Conservation (phyloP, 225 moss, liverwort and hornwort species). For the Pseudoscleropodium purum region DNA sequence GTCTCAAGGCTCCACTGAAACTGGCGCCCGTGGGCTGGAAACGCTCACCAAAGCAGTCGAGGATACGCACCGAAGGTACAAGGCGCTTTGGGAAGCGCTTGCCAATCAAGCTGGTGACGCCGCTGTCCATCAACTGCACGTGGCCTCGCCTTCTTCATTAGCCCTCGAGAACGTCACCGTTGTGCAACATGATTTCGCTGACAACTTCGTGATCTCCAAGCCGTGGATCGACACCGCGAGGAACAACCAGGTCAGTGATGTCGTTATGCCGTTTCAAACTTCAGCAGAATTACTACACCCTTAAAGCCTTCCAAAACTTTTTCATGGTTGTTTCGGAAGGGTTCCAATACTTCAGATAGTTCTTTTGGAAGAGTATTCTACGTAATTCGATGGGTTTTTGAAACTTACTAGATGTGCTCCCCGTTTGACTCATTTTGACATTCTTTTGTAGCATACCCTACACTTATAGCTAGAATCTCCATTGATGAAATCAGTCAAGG, state of each 20-base stretch:
- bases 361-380: neutral
- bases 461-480: too few relatives aligned
- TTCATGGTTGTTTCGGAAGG: neutral
- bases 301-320: too few relatives aligned
- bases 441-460: neutral
- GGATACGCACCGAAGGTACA: slow-evolving; percentile 20
- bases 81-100: slow-evolving; percentile 33
- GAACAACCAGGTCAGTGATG: slow-evolving; percentile 1
- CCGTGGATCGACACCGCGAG: slow-evolving; percentile 26
- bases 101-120: slow-evolving; percentile 22
- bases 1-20: neutral
- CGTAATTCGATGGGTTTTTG: neutral
- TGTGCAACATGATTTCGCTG: slow-evolving; percentile 28
- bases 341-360: neutral
- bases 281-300: neutral
- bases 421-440: neutral
- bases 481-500: neutral
- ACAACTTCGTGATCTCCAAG: slow-evolving; percentile 54
- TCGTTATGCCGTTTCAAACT: neutral
- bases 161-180: slow-evolving; percentile 7
- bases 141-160: slow-evolving; percentile 21
- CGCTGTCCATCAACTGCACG: slow-evolving; percentile 21
- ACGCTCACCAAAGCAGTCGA: slow-evolving; percentile 20
- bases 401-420: too few relatives aligned
- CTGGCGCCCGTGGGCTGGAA: slow-evolving; percentile 3